Conservation (phyloP, 2,329 filamentous ascomycete species). For the Talaromyces sp. region DNA sequence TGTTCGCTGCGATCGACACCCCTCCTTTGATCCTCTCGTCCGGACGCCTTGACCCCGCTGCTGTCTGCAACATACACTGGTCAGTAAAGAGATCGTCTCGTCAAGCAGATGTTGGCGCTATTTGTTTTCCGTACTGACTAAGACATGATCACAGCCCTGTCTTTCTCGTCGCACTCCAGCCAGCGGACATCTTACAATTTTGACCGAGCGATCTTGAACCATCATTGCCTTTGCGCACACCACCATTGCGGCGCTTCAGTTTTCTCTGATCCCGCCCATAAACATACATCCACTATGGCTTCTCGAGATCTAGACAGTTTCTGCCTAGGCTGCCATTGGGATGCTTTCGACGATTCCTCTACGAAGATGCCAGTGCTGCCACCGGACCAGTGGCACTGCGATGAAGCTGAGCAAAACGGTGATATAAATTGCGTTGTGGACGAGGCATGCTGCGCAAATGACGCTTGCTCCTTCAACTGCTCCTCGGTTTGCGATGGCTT, state of each 20-base stretch:
- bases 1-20: neutral
- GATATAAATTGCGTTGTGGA: constrained; percentile 24
- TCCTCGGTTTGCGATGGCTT: constrained; percentile 38
- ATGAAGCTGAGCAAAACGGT: constrained; percentile 22
- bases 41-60: neutral
- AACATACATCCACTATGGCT: constrained; percentile 19
- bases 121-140: neutral
- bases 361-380: constrained; percentile 21
- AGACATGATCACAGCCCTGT: neutral
- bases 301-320: constrained; percentile 28
- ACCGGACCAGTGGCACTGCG: constrained; percentile 25
- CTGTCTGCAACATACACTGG: neutral
- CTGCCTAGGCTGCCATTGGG: constrained; percentile 40
- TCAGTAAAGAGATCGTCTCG: neutral
- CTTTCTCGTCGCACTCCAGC: neutral
- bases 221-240: neutral
- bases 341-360: constrained; percentile 28
- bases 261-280: neutral
- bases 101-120: neutral
- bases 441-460: constrained; percentile 35
- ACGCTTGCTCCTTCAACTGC: constrained; percentile 33
- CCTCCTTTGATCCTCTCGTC: neutral
- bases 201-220: neutral
- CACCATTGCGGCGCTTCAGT: neutral
- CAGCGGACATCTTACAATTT: neutral